Evolutionary conservation across 1,284 basidiomycete genomes (phyloP).

Genomic region (Pterula multifida): DNA sequence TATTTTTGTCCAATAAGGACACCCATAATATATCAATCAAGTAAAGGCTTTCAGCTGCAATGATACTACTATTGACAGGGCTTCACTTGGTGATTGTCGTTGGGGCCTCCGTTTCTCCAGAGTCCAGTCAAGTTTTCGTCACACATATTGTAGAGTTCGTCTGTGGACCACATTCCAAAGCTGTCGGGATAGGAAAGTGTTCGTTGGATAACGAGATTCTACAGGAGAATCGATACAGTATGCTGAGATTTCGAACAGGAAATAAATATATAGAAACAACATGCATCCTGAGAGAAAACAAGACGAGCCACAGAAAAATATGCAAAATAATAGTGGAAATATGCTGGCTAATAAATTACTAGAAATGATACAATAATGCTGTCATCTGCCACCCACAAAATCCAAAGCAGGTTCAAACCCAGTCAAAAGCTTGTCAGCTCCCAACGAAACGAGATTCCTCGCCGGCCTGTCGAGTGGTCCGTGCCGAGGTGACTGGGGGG

Average conservation of each 20-base stretch:
- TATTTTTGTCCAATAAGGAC: slow-evolving; percentile 94
- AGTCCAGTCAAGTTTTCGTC: background rate
- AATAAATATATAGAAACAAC: background rate
- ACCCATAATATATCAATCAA: too few relatives aligned
- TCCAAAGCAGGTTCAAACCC: background rate
- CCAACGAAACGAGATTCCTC: background rate
- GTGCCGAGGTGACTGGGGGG: background rate
- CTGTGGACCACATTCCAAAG: background rate
- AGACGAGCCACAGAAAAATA: background rate
- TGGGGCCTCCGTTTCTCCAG: background rate
- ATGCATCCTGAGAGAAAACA: background rate
- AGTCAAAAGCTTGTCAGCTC: background rate
- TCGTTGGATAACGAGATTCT: background rate
- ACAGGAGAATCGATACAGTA: background rate
- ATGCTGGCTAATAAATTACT: background rate
- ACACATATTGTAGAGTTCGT: background rate
- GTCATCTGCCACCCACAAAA: background rate
- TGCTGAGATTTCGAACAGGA: background rate
- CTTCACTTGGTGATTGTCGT: background rate
- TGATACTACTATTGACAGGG: too few relatives aligned
- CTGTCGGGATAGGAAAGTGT: background rate
- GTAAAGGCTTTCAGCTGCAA: too few relatives aligned
- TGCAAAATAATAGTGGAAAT: background rate
- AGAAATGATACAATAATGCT: background rate
- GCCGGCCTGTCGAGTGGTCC: background rate